These are phyloP conservation scores for Pseudogymnoascus sp. DNA, from an alignment of 2,329 filamentous ascomycete species.

Conservation along the genomic window DNA sequence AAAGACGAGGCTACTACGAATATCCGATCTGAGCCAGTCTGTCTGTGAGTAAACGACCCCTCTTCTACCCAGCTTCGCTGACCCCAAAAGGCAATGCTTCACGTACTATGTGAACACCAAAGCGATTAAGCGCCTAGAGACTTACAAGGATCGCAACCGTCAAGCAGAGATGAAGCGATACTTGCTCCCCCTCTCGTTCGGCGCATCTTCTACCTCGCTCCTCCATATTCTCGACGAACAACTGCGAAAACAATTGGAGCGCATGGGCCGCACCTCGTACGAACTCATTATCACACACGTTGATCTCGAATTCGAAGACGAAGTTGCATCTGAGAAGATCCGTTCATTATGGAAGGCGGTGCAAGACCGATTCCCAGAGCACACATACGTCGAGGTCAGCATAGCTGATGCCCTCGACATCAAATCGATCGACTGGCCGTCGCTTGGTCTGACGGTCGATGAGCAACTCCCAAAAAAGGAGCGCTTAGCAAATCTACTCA, in stretches of 20 bases:
- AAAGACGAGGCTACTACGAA: slow-evolving; percentile 25
- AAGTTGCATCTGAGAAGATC: slow-evolving; percentile 15
- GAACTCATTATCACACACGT: slow-evolving; percentile 55
- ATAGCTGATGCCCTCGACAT: slow-evolving; percentile 57
- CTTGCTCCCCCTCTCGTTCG: slow-evolving; percentile 75
- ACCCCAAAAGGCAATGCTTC: slow-evolving; percentile 64
- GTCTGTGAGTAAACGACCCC: slow-evolving; percentile 24
- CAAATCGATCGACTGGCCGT: slow-evolving; percentile 48
- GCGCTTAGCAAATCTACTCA: slow-evolving; percentile 43
- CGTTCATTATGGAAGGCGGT: slow-evolving; percentile 16
- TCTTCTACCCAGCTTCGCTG: neutral
- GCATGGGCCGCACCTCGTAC: slow-evolving; percentile 60
- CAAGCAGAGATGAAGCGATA: slow-evolving; percentile 41
- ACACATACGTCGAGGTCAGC: slow-evolving; percentile 56
- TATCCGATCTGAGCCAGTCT: slow-evolving; percentile 30
- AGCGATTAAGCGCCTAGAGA: slow-evolving; percentile 69
- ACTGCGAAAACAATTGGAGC: slow-evolving; percentile 57
- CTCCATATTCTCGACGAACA: slow-evolving; percentile 70
- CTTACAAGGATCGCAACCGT: slow-evolving; percentile 49
- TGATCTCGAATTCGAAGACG: slow-evolving; percentile 29
- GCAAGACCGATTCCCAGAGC: slow-evolving; percentile 59
- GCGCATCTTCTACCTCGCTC: slow-evolving; percentile 71
- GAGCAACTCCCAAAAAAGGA: slow-evolving; percentile 26
- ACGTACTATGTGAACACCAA: slow-evolving; percentile 71
- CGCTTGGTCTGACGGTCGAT: slow-evolving; percentile 30